A percentile compares a stretch with the other conserved stretches of the same genome.
These are phyloP conservation scores for Ganoderma lucidum DNA, from an alignment of 1,284 basidiomycete species.

Conservation along the genomic window DNA sequence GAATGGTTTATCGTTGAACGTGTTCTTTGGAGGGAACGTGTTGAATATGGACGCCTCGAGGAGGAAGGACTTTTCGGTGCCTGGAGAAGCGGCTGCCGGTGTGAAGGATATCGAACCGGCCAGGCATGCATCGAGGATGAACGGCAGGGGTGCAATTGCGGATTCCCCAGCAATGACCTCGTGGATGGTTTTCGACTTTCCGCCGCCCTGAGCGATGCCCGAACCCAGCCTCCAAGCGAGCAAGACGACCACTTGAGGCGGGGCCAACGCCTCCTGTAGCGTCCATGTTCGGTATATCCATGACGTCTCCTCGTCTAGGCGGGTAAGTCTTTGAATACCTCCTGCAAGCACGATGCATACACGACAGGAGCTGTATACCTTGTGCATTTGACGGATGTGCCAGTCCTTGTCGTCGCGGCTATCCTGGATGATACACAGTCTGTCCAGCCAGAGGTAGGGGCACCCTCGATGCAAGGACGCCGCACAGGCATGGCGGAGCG, in stretches of 20 bases:
- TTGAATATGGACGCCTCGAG: constrained; percentile 17
- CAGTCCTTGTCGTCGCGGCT: constrained; percentile 24
- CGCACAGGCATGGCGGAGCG: constrained; percentile 23
- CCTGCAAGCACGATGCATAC: constrained; percentile 27
- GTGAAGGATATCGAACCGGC: constrained; percentile 14
- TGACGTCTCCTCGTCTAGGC: constrained; percentile 25
- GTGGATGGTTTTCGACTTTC: constrained; percentile 10
- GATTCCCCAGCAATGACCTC: constrained; percentile 11
- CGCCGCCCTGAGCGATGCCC: constrained; percentile 17
- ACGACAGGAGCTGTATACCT: constrained; percentile 22
- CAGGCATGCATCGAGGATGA: constrained; percentile 13
- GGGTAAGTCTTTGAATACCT: constrained; percentile 21
- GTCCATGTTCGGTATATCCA: constrained; percentile 32
- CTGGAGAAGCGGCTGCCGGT: not conserved
- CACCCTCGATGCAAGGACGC: constrained; percentile 18
- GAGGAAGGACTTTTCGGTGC: constrained; percentile 8
- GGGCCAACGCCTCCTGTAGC: constrained; percentile 23
- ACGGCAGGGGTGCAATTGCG: constrained; percentile 4
- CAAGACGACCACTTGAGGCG: constrained; percentile 17
- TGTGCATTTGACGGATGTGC: constrained; percentile 28
- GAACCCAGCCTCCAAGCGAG: constrained; percentile 22
- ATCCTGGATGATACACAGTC: constrained; percentile 27
- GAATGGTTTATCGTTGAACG: constrained; percentile 8
- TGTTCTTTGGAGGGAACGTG: constrained; percentile 6
- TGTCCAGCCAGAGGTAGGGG: constrained; percentile 28